A percentile compares a stretch with the other conserved stretches of the same genome.
phyloP scores from a whole-genome alignment of 257 asterid genomes.

The Gentiana dahurica region DNA sequence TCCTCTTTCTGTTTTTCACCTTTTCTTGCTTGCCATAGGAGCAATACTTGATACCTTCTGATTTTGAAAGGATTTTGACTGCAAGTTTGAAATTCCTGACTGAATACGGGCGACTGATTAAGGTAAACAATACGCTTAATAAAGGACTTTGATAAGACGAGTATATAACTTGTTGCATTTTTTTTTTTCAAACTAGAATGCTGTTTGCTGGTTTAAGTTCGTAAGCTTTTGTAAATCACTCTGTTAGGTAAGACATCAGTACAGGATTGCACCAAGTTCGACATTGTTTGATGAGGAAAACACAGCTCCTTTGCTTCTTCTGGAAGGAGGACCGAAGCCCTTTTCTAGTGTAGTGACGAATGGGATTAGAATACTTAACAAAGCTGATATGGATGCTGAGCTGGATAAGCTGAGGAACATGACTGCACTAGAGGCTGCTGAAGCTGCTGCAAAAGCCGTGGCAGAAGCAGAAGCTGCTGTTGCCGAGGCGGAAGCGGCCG shows the following conservation, averaged over 20 bases:
- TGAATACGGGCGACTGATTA: conserved; percentile 49
- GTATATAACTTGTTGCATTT: no score
- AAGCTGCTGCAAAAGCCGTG: conserved; percentile 72
- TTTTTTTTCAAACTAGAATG: no score
- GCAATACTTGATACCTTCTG: conserved; percentile 39
- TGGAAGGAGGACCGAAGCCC: conserved; percentile 29
- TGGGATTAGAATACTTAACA: conserved; percentile 28
- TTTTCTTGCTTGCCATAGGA: conserved; percentile 33
- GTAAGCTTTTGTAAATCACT: conserved; percentile 5
- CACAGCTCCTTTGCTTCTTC: conserved; percentile 19
- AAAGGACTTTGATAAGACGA: not conserved
- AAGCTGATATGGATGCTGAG: conserved; percentile 65
- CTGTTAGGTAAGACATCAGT: conserved; percentile 69
- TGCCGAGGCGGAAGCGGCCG: conserved; percentile 74
- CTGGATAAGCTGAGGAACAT: conserved; percentile 61
- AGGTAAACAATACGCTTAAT: conserved; percentile 35
- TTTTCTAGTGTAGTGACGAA: conserved; percentile 21
- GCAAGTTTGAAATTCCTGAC: conserved; percentile 61
- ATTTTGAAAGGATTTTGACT: conserved; percentile 44
- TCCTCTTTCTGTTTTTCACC: not conserved
- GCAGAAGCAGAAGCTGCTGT: conserved; percentile 85
- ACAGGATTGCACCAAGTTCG: conserved; percentile 62
- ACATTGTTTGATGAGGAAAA: conserved; percentile 20
- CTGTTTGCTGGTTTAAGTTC: no score
- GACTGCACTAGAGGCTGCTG: conserved; percentile 62